Conservation (phyloP, 169 alveolate genomes). For the Eimeria falciformis region DNA sequence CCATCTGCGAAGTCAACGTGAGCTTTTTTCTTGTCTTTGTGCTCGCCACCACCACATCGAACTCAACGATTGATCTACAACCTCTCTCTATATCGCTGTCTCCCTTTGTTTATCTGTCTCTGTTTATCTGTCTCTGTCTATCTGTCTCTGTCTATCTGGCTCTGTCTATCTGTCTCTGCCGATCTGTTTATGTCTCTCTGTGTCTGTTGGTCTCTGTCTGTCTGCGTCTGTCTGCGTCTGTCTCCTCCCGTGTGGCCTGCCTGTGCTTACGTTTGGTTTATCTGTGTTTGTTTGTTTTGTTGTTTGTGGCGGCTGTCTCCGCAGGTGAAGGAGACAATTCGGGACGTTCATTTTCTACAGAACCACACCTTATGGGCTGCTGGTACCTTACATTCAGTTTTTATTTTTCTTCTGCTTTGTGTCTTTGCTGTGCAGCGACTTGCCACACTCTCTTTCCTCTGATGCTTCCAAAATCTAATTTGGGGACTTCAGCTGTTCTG, state of each 20-base stretch:
- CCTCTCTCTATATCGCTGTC: too few species aligned
- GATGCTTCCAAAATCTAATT: background rate
- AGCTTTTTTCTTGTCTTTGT: background rate
- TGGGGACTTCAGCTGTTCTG: background rate
- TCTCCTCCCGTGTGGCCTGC: background rate
- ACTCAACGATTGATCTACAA: too few species aligned
- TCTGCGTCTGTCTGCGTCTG: background rate
- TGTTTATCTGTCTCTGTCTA: background rate
- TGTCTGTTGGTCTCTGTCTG: background rate
- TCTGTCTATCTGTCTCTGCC: slow-evolving; percentile 8
- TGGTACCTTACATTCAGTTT: slow-evolving; percentile 2
- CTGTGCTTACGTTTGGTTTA: background rate
- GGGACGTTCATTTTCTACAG: slow-evolving; percentile 70
- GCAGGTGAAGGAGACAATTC: slow-evolving; percentile 77
- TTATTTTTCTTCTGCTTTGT: background rate
- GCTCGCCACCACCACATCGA: too few species aligned
- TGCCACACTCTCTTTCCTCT: background rate
- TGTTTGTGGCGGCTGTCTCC: background rate
- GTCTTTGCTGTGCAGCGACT: background rate
- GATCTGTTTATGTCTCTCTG: background rate
- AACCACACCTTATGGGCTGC: slow-evolving; percentile 77
- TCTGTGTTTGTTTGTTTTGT: background rate
- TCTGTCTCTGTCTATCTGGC: background rate
- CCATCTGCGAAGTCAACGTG: slow-evolving; percentile 39
- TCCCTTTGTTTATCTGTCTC: background rate